Percentiles rank a stretch among this genome's conserved stretches.
These are phyloP conservation scores for Saxophila tyrrhenica DNA, from an alignment of 495 filamentous ascomycete genomes.

Conservation along the genomic window DNA sequence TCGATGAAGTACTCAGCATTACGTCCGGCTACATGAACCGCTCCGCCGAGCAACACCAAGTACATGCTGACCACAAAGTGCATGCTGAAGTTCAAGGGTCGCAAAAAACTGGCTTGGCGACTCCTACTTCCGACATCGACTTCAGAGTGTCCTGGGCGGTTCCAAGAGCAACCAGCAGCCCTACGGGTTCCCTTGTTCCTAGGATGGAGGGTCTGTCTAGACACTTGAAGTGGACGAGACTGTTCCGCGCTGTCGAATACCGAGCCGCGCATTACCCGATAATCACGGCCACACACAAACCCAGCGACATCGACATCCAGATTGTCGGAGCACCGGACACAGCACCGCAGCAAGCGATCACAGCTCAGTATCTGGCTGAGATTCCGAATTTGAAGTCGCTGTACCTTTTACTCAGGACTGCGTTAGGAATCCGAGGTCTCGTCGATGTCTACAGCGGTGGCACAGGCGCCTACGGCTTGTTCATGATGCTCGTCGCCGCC, in stretches of 20 bases:
- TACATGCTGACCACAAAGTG: not conserved
- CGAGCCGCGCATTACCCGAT: conserved; percentile 21
- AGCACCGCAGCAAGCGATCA: conserved; percentile 29
- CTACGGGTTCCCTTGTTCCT: too few species aligned
- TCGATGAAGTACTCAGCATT: not conserved
- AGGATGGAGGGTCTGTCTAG: too few species aligned
- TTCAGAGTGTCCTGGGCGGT: conserved; percentile 27
- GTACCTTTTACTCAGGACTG: conserved; percentile 37
- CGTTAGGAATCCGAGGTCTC: conserved; percentile 39
- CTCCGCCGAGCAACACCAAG: too few species aligned
- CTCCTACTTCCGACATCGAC: conserved; percentile 43
- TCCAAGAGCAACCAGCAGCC: too few species aligned
- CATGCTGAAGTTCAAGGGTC: conserved; percentile 39
- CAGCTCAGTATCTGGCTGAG: conserved; percentile 37
- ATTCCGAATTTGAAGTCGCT: conserved; percentile 40
- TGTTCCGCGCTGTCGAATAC: not conserved
- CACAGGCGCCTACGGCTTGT: conserved; percentile 39
- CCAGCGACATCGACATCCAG: conserved; percentile 39
- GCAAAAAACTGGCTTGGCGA: conserved; percentile 40
- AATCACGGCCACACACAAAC: conserved; percentile 29
- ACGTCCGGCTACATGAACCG: too few species aligned
- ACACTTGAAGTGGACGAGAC: too few species aligned
- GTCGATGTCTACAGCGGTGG: conserved; percentile 35
- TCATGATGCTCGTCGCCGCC: conserved; percentile 47
- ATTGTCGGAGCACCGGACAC: conserved; percentile 33